Evolutionary conservation across 305 asterid genomes (phyloP), one percentile per base, ranked within the genome.

Genomic region (Fraxinus floribunda): DNA sequence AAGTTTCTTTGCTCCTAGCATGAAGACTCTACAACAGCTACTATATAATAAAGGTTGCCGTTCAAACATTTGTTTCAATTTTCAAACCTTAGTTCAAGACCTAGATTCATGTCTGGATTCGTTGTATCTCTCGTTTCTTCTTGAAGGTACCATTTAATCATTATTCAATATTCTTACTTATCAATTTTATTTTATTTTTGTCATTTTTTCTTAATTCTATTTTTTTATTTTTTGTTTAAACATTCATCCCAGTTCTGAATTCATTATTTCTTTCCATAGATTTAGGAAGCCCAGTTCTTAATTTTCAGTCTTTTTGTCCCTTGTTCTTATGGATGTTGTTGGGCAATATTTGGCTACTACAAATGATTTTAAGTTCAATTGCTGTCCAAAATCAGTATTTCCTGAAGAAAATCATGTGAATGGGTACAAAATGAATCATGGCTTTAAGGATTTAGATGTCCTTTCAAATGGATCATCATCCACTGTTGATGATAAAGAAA

Each of bases 321-420:
- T n/a, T 18, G 64, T 55, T 55, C 3, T 55, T 11, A 68, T 68
- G 75, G 75, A 68, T 68, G 75, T 68, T 29, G 75, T 68, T 26
- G 39, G 38, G 75, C 75, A 68, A 41, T 85, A 83, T 44, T 29
- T 80, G 73, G 62, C 60, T 72, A 60, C 83, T 2, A 26, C 75
- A 0, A 75, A 49, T 18, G 87, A 84, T 36, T 88, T 87, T 44
- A 87, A 88, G 34, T 80, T 80, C 22, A 82, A 78, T 66, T 57
- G 64, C 72, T 82, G 76, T 32, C 52, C 87, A n/a, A 77, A 77
- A 38, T 29, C 86, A 46, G 75, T 44, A 15, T 77, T 76, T 64
- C 77, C 79, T 0, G 82, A 83, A 41, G 81, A 85, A 76, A 87
- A 82, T 16, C 82, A 41, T 75, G 76, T 41, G 26, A 75, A 49